Evolutionary conservation across 768 basidiomycete genomes (phyloP), one percentile per base, ranked within the genome.

Genomic region (Boletus reticulatus): DNA sequence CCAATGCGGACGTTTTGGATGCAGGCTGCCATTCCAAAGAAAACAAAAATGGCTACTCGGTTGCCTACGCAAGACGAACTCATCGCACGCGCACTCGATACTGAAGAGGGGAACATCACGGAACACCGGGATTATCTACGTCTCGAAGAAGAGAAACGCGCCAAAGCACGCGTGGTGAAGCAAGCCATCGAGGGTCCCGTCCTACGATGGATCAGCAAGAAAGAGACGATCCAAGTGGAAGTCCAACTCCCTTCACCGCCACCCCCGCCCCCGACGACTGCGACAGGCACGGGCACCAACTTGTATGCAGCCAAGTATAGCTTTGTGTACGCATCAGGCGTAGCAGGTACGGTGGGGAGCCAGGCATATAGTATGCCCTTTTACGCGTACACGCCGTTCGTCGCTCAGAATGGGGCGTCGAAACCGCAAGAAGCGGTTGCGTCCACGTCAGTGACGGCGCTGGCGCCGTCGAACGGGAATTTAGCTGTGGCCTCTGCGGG

Each of bases 81-180:
- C 9, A 88, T 95, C 53, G 84, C 84, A 3, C 83, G 83, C 8
- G 93, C 93, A 0, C 80, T 94, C 17, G 89, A 93, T 62, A 91
- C 85, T 50, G 93, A 94, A 69, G 92, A 93, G 69, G 85, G 87
- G 0, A 95, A 95, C 67, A 84, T 87, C 20, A 77, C 78, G 6
- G 85, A 91, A 45, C 89, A 94, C 59, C 77, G 82, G 36, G 82
- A 92, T 61, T 94, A 94, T 65, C 82, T 94, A 29, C 81, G 78
- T 48, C 71, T 84, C 3, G 93, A 95, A 62, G 92, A 91, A 64
- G 90, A 92, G 71, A 92, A 89, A 61, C 83, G 91, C 9, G 84
- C 81, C 64, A 83, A 83, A 32, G 77, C 76, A 17, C 73, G 76
- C 13, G 84, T 85, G 24, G 81, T 86, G 29, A 83, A 87, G 43